Percentiles rank a stretch among this genome's conserved stretches.
Evolutionary conservation across 2,329 filamentous ascomycete species (phyloP).

Genomic region (Microdochium bolleyi): DNA sequence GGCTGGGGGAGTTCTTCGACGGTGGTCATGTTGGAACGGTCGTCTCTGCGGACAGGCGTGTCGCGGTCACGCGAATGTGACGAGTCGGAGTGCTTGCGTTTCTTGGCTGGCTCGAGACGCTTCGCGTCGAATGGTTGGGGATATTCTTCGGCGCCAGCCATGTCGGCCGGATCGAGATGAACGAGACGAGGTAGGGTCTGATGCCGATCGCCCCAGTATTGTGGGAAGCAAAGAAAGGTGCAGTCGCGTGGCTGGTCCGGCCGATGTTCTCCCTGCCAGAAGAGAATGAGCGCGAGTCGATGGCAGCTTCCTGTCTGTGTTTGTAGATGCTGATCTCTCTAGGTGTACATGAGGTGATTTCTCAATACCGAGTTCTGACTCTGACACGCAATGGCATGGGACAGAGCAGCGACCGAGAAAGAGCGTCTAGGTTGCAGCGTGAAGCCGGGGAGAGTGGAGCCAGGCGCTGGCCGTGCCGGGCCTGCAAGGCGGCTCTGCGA

Average conservation of each 20-base stretch:
- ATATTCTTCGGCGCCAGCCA: slow-evolving; percentile 26
- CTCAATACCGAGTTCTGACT: neutral
- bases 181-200: neutral
- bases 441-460: neutral
- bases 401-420: neutral
- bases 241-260: neutral
- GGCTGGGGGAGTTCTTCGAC: slow-evolving; percentile 46
- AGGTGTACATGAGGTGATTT: neutral
- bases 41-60: slow-evolving; percentile 11
- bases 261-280: neutral
- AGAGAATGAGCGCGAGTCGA: too few relatives aligned
- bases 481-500: too few relatives aligned
- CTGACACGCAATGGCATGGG: neutral
- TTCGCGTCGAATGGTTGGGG: slow-evolving; percentile 32
- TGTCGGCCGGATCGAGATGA: slow-evolving; percentile 11
- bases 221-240: too few relatives aligned
- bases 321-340: too few relatives aligned
- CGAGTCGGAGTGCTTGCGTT: slow-evolving; percentile 28
- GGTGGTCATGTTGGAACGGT: slow-evolving; percentile 12
- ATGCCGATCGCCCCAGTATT: too few relatives aligned
- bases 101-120: slow-evolving; percentile 29
- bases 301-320: too few relatives aligned
- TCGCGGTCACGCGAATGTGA: slow-evolving; percentile 20
- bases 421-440: neutral
- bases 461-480: neutral